Evolutionary conservation across 352 stramenopile genomes (phyloP).

Genomic region (Phytophthora citrophthora): DNA sequence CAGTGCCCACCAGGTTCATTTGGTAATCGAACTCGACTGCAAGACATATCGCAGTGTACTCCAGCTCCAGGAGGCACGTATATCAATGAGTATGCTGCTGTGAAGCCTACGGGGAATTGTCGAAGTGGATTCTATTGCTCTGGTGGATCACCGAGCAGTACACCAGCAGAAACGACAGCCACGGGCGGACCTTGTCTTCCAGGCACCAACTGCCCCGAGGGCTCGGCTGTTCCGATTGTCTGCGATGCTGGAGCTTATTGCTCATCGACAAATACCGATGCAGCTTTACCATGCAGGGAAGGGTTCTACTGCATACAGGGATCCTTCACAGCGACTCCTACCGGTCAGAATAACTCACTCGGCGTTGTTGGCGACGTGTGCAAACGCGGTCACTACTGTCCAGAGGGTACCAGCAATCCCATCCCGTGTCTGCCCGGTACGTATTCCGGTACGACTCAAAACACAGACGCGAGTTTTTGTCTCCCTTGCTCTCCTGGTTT

Average conservation of each 20-base stretch:
- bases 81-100: conserved; percentile 54
- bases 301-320: conserved; percentile 92
- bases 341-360: conserved; percentile 72
- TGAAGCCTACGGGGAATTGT: conserved; percentile 60
- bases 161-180: conserved; percentile 40
- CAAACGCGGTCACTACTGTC: conserved; percentile 80
- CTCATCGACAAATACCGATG: conserved; percentile 73
- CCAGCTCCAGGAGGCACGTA: conserved; percentile 73
- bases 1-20: conserved; percentile 87
- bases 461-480: conserved; percentile 65
- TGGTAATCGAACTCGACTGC: conserved; percentile 53
- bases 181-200: conserved; percentile 78
- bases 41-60: conserved; percentile 60
- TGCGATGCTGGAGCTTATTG: conserved; percentile 85
- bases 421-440: conserved; percentile 79
- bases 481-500: conserved; percentile 67
- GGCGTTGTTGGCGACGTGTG: conserved; percentile 81
- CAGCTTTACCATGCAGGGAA: conserved; percentile 68
- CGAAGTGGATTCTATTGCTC: conserved; percentile 88
- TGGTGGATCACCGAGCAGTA: conserved; percentile 58
- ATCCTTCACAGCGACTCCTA: conserved; percentile 78
- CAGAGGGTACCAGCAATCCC: conserved; percentile 75
- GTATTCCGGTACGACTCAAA: conserved; percentile 73
- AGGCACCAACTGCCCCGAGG: conserved; percentile 90
- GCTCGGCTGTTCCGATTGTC: conserved; percentile 81